These are phyloP conservation scores for Globisporangium nagaii DNA, from an alignment of 352 stramenopile species.

Conservation along the genomic window DNA sequence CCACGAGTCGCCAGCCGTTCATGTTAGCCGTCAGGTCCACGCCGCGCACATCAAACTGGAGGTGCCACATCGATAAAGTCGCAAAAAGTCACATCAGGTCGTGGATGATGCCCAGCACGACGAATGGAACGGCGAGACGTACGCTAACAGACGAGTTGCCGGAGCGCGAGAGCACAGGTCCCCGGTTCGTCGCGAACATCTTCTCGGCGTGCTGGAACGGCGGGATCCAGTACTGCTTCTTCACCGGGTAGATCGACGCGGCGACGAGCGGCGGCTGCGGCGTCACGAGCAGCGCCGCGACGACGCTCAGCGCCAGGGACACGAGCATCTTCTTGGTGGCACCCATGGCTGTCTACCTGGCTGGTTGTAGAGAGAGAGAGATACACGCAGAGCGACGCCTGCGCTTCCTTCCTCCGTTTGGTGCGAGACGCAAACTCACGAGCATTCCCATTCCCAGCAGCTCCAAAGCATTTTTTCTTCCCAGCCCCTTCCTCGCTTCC, in stretches of 20 bases:
- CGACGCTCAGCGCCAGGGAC: not conserved
- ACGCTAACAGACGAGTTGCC: constrained; percentile 68
- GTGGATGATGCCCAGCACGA: too few relatives aligned
- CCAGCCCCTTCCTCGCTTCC: not conserved
- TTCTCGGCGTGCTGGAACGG: constrained; percentile 84
- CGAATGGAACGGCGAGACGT: too few relatives aligned
- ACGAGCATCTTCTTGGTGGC: not conserved
- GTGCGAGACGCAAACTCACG: not conserved
- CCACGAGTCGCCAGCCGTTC: constrained; percentile 64
- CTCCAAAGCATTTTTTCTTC: constrained; percentile 4
- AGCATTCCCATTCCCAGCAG: not conserved
- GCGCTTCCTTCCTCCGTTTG: not conserved
- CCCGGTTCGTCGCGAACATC: constrained; percentile 73
- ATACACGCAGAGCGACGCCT: too few relatives aligned
- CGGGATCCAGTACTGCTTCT: constrained; percentile 67
- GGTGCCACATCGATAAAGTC: too few relatives aligned
- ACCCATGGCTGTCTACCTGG: not conserved
- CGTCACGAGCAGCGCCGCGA: not conserved
- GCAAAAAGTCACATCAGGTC: too few relatives aligned
- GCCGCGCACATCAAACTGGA: constrained; percentile 55
- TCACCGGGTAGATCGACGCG: constrained; percentile 69
- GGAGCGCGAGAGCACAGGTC: constrained; percentile 51
- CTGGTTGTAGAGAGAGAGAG: too few relatives aligned
- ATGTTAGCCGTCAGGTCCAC: constrained; percentile 68
- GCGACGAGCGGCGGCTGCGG: not conserved